A percentile compares a stretch with the other conserved stretches of the same genome.
These are phyloP conservation scores for Wickerhamomyces sp. DNA, from an alignment of 1,139 yeast genomes.

Conservation along the genomic window DNA sequence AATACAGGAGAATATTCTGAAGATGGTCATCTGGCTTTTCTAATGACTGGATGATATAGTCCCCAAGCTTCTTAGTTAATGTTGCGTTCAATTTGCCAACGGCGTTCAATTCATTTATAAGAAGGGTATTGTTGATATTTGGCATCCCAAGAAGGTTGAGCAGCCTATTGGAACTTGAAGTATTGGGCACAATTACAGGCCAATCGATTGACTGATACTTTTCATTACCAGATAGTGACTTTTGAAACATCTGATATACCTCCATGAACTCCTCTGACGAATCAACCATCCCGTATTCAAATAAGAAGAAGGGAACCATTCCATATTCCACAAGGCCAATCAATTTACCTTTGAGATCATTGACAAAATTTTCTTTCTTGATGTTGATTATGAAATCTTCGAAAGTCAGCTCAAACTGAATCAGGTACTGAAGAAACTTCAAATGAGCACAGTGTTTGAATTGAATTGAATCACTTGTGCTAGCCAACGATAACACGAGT, in stretches of 20 bases:
- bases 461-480: slow-evolving; percentile 10
- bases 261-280: slow-evolving; percentile 6
- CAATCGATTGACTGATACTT: slow-evolving; percentile 11
- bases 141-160: slow-evolving; percentile 12
- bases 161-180: slow-evolving; percentile 3
- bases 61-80: slow-evolving; percentile 10
- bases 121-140: slow-evolving; percentile 8
- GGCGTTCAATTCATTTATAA: slow-evolving; percentile 12
- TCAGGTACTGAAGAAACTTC: slow-evolving; percentile 17
- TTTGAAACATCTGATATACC: slow-evolving; percentile 1
- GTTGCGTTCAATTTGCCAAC: slow-evolving; percentile 13
- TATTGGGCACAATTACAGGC: slow-evolving; percentile 10
- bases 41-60: slow-evolving; percentile 4
- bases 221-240: not conserved
- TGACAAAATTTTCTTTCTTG: slow-evolving; percentile 6
- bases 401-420: slow-evolving; percentile 11
- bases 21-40: not conserved
- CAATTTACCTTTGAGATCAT: slow-evolving; percentile 5
- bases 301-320: slow-evolving; percentile 13
- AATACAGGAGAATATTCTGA: slow-evolving; percentile 4
- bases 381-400: slow-evolving; percentile 15
- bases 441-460: slow-evolving; percentile 18
- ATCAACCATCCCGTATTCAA: slow-evolving; percentile 8
- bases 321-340: slow-evolving; percentile 3
- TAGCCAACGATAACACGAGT: slow-evolving; percentile 16